Base-by-base conservation (phyloP, 139 green algal genomes). In the Volvox reticuliferus region DNA sequence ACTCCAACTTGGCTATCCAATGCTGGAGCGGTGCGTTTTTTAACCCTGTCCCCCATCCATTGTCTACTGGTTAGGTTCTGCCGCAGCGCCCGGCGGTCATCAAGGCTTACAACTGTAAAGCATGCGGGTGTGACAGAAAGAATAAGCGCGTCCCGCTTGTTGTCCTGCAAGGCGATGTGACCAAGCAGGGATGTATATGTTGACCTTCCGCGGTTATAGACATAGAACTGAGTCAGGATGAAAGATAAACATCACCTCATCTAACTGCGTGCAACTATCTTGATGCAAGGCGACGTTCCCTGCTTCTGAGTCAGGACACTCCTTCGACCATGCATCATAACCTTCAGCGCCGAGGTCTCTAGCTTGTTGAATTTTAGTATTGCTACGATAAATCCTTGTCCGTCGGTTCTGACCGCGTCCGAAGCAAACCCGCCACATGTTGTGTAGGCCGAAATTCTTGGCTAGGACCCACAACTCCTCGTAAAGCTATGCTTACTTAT, bases 31-130 rank as follows among this genome's bases (percentile, higher is more conserved):
- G 19, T 16, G 36, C 36, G 78, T 35, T 81, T 55, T 12, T 1
- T 61, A 12, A 84, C 78, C 12, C 78, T 32, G 18, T 84, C 78
- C 0, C 78, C 78, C 78, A 84, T 84, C 78, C 78, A 84, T 14
- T 13, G 78, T 44, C 32, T 67, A 33, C 78, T 84, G 13, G 36
- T 63, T 30, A 68, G 16, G 36, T 84, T 84, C 32, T 84, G 78
- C 30, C 32, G 78, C 78, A 84, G 37, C 36, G 78, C 78, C 19
- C 63, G 37, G 18, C 36, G 78, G 32, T 37, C 78, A 18, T 63
- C 36, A 32, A 84, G 37, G 32, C 78, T 84, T 12, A 84, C 37
- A 9, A 84, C 32, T 12, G 78, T 84, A 33, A 84, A 84, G 37
- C 78, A 84, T 61, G 78, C 78, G 20, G 78, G 78, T 67, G 78